phyloP scores from a whole-genome alignment of 164 flowering plant species.

The Magnolia changhungtana region DNA sequence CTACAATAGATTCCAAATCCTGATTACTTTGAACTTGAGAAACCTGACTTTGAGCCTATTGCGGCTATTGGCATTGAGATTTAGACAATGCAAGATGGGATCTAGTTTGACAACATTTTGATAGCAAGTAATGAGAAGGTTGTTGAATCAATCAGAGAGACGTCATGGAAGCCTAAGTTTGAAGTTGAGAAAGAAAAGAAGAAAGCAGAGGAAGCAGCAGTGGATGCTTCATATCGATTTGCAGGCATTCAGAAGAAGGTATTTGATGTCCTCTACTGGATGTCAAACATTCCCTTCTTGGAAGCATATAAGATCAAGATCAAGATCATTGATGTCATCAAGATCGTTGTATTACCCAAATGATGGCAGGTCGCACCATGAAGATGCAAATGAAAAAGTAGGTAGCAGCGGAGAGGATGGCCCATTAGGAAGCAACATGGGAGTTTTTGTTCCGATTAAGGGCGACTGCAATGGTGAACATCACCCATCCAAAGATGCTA shows the following conservation, averaged over 20 bases:
- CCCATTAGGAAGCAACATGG: slow-evolving; percentile 16
- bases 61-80: slow-evolving; percentile 96
- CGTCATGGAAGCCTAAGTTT: slow-evolving; percentile 79
- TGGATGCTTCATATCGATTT: slow-evolving; percentile 39
- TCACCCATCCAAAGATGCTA: slow-evolving; percentile 31
- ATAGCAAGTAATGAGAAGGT: slow-evolving; percentile 65
- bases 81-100: slow-evolving; percentile 99
- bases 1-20: slow-evolving; percentile 85
- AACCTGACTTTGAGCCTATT: slow-evolving; percentile 80
- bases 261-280: slow-evolving; percentile 71
- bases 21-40: slow-evolving; percentile 69
- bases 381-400: slow-evolving; percentile 25
- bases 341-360: slow-evolving; percentile 23
- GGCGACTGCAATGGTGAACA: slow-evolving; percentile 29
- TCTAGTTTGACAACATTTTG: slow-evolving; percentile 86
- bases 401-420: slow-evolving; percentile 12
- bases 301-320: slow-evolving; percentile 51
- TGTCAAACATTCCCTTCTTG: slow-evolving; percentile 76
- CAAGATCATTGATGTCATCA: background rate
- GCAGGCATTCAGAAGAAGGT: slow-evolving; percentile 67
- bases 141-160: slow-evolving; percentile 58
- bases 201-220: slow-evolving; percentile 72
- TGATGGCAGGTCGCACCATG: slow-evolving; percentile 28
- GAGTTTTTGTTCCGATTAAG: slow-evolving; percentile 1
- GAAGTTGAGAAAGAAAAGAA: slow-evolving; percentile 80